Percentiles rank a stretch among this genome's conserved stretches.
Evolutionary conservation across 208 protist genomes (phyloP).

Genomic region (Wallacemonas sp.): DNA sequence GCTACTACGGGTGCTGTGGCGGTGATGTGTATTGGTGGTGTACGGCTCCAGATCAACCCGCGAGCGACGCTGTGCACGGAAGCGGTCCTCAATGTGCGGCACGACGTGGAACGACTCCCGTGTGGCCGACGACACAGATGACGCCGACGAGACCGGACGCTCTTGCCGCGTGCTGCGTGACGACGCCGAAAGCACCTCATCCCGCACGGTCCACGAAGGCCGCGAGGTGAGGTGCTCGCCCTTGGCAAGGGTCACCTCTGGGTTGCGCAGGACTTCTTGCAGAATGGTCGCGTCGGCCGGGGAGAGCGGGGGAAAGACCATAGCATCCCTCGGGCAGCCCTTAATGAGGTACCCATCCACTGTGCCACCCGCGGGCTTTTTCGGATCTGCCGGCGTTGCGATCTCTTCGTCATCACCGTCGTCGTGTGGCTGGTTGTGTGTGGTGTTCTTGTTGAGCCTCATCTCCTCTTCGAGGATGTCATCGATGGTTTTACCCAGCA

Average conservation of each 20-base stretch:
- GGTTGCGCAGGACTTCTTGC: slow-evolving; percentile 28
- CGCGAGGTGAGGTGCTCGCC: neutral
- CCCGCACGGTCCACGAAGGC: neutral
- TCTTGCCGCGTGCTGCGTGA: neutral
- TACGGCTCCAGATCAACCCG: slow-evolving; percentile 17
- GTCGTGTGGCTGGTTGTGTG: neutral
- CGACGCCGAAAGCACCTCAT: neutral
- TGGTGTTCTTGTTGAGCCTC: neutral
- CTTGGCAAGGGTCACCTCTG: slow-evolving; percentile 1
- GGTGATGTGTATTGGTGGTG: neutral
- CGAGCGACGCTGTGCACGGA: slow-evolving; percentile 14
- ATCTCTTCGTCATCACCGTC: neutral
- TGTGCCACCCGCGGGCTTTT: neutral
- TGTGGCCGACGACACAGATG: neutral
- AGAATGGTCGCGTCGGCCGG: slow-evolving; percentile 38
- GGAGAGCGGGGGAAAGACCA: slow-evolving; percentile 32
- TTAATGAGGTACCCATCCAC: slow-evolving; percentile 9
- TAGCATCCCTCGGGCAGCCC: neutral
- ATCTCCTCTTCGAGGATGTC: slow-evolving; percentile 8
- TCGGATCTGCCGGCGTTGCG: neutral
- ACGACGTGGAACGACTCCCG: slow-evolving; percentile 14
- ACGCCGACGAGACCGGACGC: neutral
- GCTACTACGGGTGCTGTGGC: slow-evolving; percentile 11
- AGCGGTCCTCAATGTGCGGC: slow-evolving; percentile 8
- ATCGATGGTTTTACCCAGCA: neutral